phyloP scores from a whole-genome alignment of 345 rosid genomes.

The Arabidopsis suecica region DNA sequence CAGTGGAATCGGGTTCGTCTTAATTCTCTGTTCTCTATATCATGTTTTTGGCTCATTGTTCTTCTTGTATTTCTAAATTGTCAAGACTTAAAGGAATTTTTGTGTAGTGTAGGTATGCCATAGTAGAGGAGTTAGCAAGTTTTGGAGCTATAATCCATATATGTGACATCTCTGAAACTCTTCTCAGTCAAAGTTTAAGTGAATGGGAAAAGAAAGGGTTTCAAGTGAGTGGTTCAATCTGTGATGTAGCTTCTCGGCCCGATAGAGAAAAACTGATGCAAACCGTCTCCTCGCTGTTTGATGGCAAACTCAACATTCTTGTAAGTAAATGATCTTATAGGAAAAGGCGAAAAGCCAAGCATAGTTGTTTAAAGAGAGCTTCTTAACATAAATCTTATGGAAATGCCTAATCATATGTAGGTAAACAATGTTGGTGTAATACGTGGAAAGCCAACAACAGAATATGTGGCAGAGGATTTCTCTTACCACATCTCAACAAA shows the following conservation, averaged over 20 bases:
- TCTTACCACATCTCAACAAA: slow-evolving; percentile 50
- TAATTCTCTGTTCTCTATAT: not conserved
- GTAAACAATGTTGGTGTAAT: slow-evolving; percentile 57
- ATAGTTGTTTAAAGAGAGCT: not conserved
- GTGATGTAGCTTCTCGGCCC: slow-evolving; percentile 29
- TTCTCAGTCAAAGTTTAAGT: slow-evolving; percentile 15
- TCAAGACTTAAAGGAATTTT: not conserved
- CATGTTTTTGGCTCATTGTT: not conserved
- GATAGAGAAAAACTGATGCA: slow-evolving; percentile 24
- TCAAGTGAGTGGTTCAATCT: slow-evolving; percentile 38
- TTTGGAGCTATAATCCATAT: slow-evolving; percentile 37
- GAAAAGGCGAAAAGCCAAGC: not conserved
- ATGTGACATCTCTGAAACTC: slow-evolving; percentile 16
- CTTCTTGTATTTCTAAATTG: not conserved
- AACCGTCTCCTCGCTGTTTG: slow-evolving; percentile 10
- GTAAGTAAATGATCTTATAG: slow-evolving; percentile 14
- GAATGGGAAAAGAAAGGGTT: slow-evolving; percentile 40
- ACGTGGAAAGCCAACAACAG: slow-evolving; percentile 48
- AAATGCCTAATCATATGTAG: slow-evolving; percentile 30
- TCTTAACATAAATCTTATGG: not conserved
- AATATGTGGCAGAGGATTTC: slow-evolving; percentile 53
- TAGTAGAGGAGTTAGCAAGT: slow-evolving; percentile 37
- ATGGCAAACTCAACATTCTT: slow-evolving; percentile 37
- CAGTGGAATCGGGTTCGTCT: slow-evolving; percentile 38
- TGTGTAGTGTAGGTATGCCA: slow-evolving; percentile 22